Conservation (phyloP, 2,329 filamentous ascomycete species). For the Lasiodiplodia gonubiensis region DNA sequence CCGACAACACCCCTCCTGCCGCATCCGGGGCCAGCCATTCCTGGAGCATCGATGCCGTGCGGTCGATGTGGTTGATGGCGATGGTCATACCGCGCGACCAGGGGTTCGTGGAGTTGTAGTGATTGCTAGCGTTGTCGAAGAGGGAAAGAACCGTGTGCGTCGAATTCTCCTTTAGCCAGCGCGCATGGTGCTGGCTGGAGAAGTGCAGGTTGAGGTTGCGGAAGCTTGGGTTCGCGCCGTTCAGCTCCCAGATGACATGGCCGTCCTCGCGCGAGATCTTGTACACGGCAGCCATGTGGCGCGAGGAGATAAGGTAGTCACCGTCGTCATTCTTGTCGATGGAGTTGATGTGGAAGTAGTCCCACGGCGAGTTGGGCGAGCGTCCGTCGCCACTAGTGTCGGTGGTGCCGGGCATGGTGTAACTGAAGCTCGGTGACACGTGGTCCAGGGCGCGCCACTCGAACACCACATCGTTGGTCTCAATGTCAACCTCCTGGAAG, state of each 20-base stretch:
- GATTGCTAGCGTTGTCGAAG: slow-evolving; percentile 37
- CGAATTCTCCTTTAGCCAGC: slow-evolving; percentile 29
- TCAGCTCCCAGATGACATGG: slow-evolving; percentile 37
- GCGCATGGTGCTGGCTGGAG: slow-evolving; percentile 32
- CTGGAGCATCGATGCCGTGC: slow-evolving; percentile 54
- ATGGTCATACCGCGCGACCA: slow-evolving; percentile 55
- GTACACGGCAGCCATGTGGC: slow-evolving; percentile 32
- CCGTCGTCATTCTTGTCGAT: slow-evolving; percentile 44
- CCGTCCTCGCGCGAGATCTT: slow-evolving; percentile 31
- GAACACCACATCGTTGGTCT: slow-evolving; percentile 62
- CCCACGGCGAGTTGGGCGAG: slow-evolving; percentile 55
- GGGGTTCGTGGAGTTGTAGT: slow-evolving; percentile 28
- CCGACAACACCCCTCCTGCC: slow-evolving; percentile 52
- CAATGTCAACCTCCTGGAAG: slow-evolving; percentile 62
- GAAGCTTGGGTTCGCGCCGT: slow-evolving; percentile 51
- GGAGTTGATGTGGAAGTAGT: slow-evolving; percentile 63
- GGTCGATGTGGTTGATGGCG: slow-evolving; percentile 50
- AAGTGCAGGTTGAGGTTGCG: slow-evolving; percentile 31
- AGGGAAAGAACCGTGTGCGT: slow-evolving; percentile 31
- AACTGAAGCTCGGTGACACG: slow-evolving; percentile 56
- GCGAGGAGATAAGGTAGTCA: slow-evolving; percentile 35
- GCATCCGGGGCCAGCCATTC: slow-evolving; percentile 56
- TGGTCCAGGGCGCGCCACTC: slow-evolving; percentile 66
- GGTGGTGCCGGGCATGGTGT: slow-evolving; percentile 52
- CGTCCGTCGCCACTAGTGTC: slow-evolving; percentile 53